Base-by-base conservation (phyloP, 1,139 yeast genomes). In the Candida sanyaensis region DNA sequence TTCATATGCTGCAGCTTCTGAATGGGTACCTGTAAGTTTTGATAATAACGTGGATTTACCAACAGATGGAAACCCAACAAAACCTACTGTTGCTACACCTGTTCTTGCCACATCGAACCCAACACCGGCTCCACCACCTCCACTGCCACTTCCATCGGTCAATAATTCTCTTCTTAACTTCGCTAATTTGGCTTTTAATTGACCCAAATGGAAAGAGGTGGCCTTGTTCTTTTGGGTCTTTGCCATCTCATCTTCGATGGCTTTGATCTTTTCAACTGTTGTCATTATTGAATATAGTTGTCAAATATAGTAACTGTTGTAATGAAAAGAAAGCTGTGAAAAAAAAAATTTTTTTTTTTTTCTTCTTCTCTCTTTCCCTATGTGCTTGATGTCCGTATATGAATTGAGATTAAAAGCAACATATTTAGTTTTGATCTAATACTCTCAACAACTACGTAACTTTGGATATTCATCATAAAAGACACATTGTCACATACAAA, bases 51-150 rank as follows among this genome's bases (percentile, higher is more conserved):
- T 93, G 13, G 90, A 83, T 63, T 93, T 95, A 49, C 99, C 99
- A n/a, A 93, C 99, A 1, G 98, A 91, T 1, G 99, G 99, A 66
- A 93, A 93, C 11, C 99, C 99, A 44, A 93, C 96, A 65, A 92
- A 92, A 12, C 99, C 99, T 48, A 93, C 95, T 6, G 96, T 84
- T 5, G 97, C 98, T 8, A 88, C 97, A 71, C 99, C 99, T 0
- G 98, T 92, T 68, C 97, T 82, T 10, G 97, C 96, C 38, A 95
- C 99, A 72, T 93, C 99, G 69, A 93, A 93, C 5, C 99, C 99
- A 24, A 81, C 82, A 46, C 90, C 93, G 42, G 86, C 92, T 50
- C 96, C 96, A 37, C 97, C 96, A 40, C 78, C 77, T 42, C 86
- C 78, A 34, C 43, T 34, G 1, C 89, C 78, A 26, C 87, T 68